Conservation (phyloP, 805 yeast genomes). For the Komagataella mondaviorum region DNA sequence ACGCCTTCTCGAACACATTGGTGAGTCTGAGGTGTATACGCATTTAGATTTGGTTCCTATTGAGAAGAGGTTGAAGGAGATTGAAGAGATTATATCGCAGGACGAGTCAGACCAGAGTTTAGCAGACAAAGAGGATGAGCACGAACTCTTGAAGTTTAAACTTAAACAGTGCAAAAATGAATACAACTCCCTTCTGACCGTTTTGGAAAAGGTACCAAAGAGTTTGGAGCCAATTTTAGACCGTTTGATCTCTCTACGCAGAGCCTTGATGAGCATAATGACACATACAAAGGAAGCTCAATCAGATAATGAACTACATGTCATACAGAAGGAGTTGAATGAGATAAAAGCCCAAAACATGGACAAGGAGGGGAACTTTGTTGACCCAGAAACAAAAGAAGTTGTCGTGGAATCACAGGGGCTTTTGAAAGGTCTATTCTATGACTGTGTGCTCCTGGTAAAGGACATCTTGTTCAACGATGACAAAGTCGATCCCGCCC, state of each 20-base stretch:
- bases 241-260: constrained; percentile 47
- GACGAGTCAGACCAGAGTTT: constrained; percentile 12
- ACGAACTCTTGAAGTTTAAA: constrained; percentile 49
- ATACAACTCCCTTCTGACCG: constrained; percentile 41
- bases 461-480: constrained; percentile 47
- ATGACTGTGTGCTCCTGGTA: constrained; percentile 68
- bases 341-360: constrained; percentile 30
- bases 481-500: constrained; percentile 30
- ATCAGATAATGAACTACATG: constrained; percentile 17
- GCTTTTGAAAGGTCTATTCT: constrained; percentile 61
- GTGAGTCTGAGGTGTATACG: constrained; percentile 73
- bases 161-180: constrained; percentile 47
- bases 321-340: constrained; percentile 23
- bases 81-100: constrained; percentile 19
- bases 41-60: constrained; percentile 75
- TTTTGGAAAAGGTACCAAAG: constrained; percentile 38
- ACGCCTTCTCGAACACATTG: constrained; percentile 69
- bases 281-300: constrained; percentile 3
- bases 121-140: constrained; percentile 36
- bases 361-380: constrained; percentile 44
- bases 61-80: constrained; percentile 56
- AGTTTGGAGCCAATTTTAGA: constrained; percentile 39
- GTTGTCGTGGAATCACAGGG: constrained; percentile 18
- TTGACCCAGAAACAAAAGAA: constrained; percentile 7
- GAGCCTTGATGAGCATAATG: constrained; percentile 30